Conservation (phyloP, 2,329 filamentous ascomycete species). For the Cadophora sp. region DNA sequence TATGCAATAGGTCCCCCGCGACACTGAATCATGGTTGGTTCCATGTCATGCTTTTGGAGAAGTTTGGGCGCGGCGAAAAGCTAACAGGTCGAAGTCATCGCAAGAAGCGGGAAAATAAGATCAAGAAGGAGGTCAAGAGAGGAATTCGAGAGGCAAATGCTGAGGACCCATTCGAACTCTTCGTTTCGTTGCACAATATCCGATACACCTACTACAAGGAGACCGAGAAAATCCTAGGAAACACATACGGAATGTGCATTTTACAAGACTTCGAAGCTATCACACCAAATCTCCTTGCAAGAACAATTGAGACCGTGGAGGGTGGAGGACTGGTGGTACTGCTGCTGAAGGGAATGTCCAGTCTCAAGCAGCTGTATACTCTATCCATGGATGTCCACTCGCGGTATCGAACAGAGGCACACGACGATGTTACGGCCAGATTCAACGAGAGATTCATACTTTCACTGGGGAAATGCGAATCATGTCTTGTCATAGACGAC, state of each 20-base stretch:
- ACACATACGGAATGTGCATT: conserved; percentile 98
- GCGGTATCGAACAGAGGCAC: conserved; percentile 93
- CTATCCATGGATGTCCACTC: conserved; percentile 98
- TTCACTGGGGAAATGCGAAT: conserved; percentile 92
- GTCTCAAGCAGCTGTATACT: conserved; percentile 95
- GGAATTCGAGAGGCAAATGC: conserved; percentile 91
- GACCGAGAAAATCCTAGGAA: conserved; percentile 97
- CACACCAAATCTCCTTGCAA: conserved; percentile 93
- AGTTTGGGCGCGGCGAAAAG: not conserved
- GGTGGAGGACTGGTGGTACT: conserved; percentile 91
- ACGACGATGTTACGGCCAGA: conserved; percentile 90
- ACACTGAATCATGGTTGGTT: conserved; percentile 18
- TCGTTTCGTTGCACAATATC: conserved; percentile 95
- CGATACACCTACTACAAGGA: conserved; percentile 99
- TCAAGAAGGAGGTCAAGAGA: conserved; percentile 97
- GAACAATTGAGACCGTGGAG: conserved; percentile 97
- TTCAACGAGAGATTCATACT: conserved; percentile 99
- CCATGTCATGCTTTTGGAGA: not conserved
- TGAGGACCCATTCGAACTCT: conserved; percentile 96
- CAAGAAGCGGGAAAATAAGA: conserved; percentile 97
- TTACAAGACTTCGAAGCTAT: conserved; percentile 97
- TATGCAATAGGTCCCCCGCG: conserved; percentile 39
- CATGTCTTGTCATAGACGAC: conserved; percentile 95
- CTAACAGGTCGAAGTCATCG: conserved; percentile 69
- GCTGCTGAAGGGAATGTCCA: conserved; percentile 94